Evolutionary conservation across 176 grass and related monocot genomes (phyloP).

Genomic region (Aegilops umbellulata): DNA sequence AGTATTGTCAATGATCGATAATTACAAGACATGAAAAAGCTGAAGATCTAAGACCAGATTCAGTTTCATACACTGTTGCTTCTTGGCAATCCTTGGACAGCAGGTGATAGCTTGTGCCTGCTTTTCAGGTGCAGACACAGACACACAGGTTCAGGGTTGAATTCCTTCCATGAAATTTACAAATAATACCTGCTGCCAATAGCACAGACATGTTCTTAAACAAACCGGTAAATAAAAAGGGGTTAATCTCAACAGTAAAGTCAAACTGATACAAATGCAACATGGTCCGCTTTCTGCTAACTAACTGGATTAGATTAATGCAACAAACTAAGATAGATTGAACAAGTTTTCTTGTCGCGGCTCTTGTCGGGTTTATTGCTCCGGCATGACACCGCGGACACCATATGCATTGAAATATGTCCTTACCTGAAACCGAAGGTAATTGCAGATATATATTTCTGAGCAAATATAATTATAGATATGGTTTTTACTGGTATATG

Average conservation of each 20-base stretch:
- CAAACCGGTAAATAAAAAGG: neutral
- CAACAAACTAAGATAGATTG: neutral
- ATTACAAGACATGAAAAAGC: constrained; percentile 6
- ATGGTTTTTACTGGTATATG: neutral
- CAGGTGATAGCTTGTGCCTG: constrained; percentile 21
- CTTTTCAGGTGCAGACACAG: constrained; percentile 38
- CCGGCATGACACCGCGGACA: neutral
- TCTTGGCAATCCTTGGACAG: neutral
- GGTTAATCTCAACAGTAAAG: neutral
- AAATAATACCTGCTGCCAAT: constrained; percentile 4
- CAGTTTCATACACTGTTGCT: neutral
- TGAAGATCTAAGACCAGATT: constrained; percentile 6
- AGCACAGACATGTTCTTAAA: constrained; percentile 20
- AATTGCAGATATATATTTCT: neutral
- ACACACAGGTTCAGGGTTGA: constrained; percentile 24
- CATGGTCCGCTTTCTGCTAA: constrained; percentile 29
- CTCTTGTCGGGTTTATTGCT: constrained; percentile 15
- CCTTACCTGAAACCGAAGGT: neutral
- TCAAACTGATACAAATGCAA: constrained; percentile 30
- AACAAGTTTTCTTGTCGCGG: neutral
- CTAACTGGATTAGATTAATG: constrained; percentile 5
- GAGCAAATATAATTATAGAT: neutral
- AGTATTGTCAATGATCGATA: neutral
- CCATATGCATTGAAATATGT: too few relatives aligned
- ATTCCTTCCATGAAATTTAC: neutral